Base-by-base conservation (phyloP, 352 stramenopile species). In the Thraustochytrium sp. region DNA sequence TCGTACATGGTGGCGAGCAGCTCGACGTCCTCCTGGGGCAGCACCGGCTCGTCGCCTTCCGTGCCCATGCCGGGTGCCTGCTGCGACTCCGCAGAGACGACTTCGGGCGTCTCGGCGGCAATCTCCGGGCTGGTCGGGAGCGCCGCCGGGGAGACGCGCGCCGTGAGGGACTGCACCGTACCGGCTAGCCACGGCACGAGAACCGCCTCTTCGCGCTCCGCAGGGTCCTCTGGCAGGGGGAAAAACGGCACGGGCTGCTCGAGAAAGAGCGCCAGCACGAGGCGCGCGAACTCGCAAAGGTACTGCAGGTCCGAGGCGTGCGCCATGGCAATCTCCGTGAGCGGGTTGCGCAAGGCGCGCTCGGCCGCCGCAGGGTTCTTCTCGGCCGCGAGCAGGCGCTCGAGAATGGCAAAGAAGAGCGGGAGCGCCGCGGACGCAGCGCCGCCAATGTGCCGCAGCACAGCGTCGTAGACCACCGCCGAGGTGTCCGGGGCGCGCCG, bases 1-100 rank as follows among this genome's bases (percentile, higher is more conserved):
- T 72, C 59, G 3, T 72, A 72, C 59, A 72, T 72, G 21, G 9
- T 72, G 40, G 59, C 21, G 26, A 72, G 59, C 42, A 72, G 59
- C 26, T 72, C 59, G 21, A 72, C 23, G 40, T 72, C 59, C 46
- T 72, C 59, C 34, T 49, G 40, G 29, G 59, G 26, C 9, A 72
- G 21, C 13, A 16, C 8, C 13, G 59, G 18, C n/a, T 16, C 59
- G 26, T 49, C 59, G 59, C 59, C 46, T 31, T 72, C 59, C 13
- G n/a, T n/a, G n/a, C n/a, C n/a, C n/a, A n/a, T n/a, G n/a, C n/a
- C n/a, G n/a, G n/a, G n/a, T n/a, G n/a, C n/a, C n/a, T n/a, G n/a
- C n/a, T n/a, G n/a, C n/a, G n/a, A n/a, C n/a, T n/a, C n/a, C n/a
- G n/a, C n/a, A n/a, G n/a, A n/a, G n/a, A 59, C 51, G 51, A 59